phyloP scores from a whole-genome alignment of 345 rosid species.

The Litchi chinensis region DNA sequence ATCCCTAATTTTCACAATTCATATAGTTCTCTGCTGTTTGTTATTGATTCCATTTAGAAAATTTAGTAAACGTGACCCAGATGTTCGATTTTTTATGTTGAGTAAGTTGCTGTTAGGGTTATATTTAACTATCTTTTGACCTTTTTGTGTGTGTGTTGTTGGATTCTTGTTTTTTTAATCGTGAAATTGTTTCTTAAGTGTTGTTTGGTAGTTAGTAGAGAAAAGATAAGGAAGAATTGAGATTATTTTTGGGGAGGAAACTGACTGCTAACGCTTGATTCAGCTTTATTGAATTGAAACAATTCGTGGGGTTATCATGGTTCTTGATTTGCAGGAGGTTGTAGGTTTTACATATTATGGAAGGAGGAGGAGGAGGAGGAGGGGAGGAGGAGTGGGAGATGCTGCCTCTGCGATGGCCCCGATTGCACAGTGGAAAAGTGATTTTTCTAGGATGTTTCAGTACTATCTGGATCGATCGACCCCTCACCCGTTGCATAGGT shows the following conservation, averaged over 20 bases:
- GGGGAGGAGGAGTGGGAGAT: conserved; percentile 17
- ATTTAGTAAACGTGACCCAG: not conserved
- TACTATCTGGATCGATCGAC: conserved; percentile 59
- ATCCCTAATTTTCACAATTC: not conserved
- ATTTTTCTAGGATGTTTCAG: conserved; percentile 50
- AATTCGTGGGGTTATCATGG: too few relatives aligned
- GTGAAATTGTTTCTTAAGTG: not conserved
- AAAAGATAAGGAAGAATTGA: not conserved
- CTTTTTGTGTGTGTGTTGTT: not conserved
- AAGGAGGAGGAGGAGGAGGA: conserved; percentile 34
- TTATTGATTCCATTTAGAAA: not conserved
- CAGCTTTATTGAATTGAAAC: not conserved
- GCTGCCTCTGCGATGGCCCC: conserved; percentile 39
- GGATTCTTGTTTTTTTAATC: not conserved
- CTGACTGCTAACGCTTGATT: not conserved
- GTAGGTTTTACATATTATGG: conserved; percentile 28
- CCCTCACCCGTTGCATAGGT: conserved; percentile 45
- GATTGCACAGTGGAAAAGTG: conserved; percentile 49
- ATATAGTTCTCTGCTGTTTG: not conserved
- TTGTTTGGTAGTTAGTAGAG: not conserved
- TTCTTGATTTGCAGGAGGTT: conserved; percentile 17
- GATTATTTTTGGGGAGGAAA: not conserved
- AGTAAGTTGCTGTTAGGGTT: not conserved
- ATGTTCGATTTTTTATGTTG: not conserved
- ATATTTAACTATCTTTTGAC: not conserved